These are phyloP conservation scores for Kwoniella heveanensis DNA, from an alignment of 768 basidiomycete species.

Conservation along the genomic window DNA sequence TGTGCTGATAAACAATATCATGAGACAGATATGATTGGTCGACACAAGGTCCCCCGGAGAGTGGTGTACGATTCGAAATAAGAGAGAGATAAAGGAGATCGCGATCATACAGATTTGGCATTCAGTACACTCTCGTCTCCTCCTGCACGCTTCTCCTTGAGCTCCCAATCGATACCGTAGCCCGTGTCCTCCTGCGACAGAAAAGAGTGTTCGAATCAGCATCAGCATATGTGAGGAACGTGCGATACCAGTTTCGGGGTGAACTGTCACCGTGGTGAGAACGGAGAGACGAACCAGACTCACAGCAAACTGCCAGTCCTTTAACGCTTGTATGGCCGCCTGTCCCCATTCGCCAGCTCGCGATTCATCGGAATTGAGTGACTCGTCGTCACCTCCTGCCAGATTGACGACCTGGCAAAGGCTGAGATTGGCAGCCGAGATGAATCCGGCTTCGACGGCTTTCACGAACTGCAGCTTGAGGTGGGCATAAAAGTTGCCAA, in stretches of 20 bases:
- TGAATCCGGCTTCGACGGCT: conserved; percentile 73
- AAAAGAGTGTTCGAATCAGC: not conserved
- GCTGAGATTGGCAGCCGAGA: conserved; percentile 64
- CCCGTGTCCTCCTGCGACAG: conserved; percentile 35
- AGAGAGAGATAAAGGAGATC: not conserved
- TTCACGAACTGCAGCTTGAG: conserved; percentile 73
- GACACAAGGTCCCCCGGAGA: too few species aligned
- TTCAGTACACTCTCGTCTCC: conserved; percentile 1
- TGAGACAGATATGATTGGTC: too few species aligned
- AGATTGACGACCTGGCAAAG: conserved; percentile 74
- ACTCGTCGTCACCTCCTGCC: conserved; percentile 36
- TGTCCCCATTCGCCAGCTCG: conserved; percentile 46
- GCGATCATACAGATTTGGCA: conserved; percentile 23
- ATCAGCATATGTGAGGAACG: not conserved
- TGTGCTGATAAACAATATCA: too few species aligned
- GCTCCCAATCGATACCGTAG: conserved; percentile 42
- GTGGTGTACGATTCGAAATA: too few species aligned
- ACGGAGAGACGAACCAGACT: too few species aligned
- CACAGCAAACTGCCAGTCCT: conserved; percentile 45
- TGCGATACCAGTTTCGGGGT: too few species aligned
- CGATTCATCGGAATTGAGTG: conserved; percentile 28
- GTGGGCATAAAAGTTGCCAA: conserved; percentile 78
- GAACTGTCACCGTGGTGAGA: too few species aligned
- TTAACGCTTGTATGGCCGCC: conserved; percentile 48
- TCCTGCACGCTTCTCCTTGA: conserved; percentile 15